Base-by-base conservation (phyloP, 495 filamentous ascomycete species). In the Cercophora samala region DNA sequence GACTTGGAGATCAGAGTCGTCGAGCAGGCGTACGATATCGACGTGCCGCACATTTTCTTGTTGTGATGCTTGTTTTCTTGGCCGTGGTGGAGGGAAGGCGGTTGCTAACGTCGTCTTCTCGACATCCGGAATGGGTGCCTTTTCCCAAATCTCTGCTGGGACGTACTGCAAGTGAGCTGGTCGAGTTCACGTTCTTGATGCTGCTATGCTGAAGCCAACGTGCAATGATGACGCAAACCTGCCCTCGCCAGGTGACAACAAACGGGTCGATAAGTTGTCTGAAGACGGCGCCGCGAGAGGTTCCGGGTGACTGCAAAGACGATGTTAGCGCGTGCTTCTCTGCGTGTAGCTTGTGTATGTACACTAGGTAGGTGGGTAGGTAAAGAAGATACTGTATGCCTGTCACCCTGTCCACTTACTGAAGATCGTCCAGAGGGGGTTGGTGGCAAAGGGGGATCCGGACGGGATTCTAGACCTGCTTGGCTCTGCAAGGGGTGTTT, bases 1-100 rank as follows among this genome's bases (percentile, higher is more conserved):
- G 74, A 75, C 68, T 70, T 65, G 42, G 74, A 75, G 46, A 75
- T 70, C 51, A 75, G 65, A 11, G 72, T 75, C 4, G 72, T 75
- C 8, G 53, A 62, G 68, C 74, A 75, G 61, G 74, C 74, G 69
- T 75, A 75, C 66, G 67, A 71, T 70, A 75, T 75, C 56, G 64
- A 58, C 19, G 74, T 75, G 70, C 72, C 74, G 68, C 74, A 75
- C 74, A 75, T 75, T 37, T 65, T 58, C 23, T 18, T 61, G 17
- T 26, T 5, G 29, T 62, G 60, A 11, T 62, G 3, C 24, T 60
- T 37, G n/a, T 64, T 25, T 23, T 18, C 17, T 5, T n/a, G n/a
- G 19, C 15, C 51, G 11, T 17, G 22, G 52, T 25, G 42, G 32
- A 17, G 42, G 61, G 37, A 11, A 5, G 26, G 11, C 37, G 13